Base-by-base conservation (phyloP, 2,329 filamentous ascomycete species). In the Simplicillium aogashimaense region DNA sequence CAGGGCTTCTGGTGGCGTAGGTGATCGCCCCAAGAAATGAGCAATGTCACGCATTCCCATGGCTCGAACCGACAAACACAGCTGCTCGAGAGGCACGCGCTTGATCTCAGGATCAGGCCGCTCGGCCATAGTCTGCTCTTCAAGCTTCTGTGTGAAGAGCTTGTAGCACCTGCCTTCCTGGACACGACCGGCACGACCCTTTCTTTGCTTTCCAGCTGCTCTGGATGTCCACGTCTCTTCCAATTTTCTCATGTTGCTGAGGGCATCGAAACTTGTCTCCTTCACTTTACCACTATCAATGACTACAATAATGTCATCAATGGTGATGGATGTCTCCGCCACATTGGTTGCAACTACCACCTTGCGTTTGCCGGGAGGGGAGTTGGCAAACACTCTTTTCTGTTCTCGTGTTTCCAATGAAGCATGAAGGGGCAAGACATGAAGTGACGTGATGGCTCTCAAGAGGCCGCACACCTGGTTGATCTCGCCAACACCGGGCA, bases 301-400 rank as follows among this genome's bases (percentile, higher is more conserved):
- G 35, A 98, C 92, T 2, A 86, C 90, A 3, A 97, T 85, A 39
- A 98, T 86, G 55, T 98, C 92, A 55, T 95, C 89, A 44, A 98
- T 98, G 0, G 92, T 98, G 57, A 98, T 97, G 2, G 92, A 97
- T 0, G 92, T 98, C 59, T 98, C 92, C 2, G 92, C 92, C 3
- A 98, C 90, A 53, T 98, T 98, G 35, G 92, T 98, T 1, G 92
- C 86, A 7, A 90, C 86, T 29, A 98, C 85, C 11, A 98, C 78
- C 62, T 98, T 98, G 29, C 92, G 76, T 61, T 86, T 89, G 1
- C 88, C 88, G 3, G 66, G 59, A 0, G 90, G 89, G 4, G 92
- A 66, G 12, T 72, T 70, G 20, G 77, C 72, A 56, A 98, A 98
- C 1, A 98, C 92, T 17, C 79, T 76, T 45, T 85, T 83, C 60